These are phyloP conservation scores for Cladorrhinum sp. DNA, from an alignment of 2,329 filamentous ascomycete genomes.

Conservation along the genomic window DNA sequence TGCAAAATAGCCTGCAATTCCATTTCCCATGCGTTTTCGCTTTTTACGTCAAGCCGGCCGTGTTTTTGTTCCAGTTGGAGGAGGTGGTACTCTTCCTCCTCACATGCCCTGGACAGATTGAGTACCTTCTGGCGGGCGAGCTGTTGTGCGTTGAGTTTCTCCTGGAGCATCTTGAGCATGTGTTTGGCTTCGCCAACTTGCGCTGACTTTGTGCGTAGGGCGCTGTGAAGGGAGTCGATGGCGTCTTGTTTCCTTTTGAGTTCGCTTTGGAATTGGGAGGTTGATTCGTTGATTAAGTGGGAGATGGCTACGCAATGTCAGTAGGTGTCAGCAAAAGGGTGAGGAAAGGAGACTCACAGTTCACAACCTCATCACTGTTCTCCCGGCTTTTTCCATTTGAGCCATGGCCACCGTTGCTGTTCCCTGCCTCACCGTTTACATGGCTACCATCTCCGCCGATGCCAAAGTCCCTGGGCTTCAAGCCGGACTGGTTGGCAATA, in stretches of 20 bases:
- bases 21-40: slow-evolving; percentile 51
- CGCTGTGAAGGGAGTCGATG: slow-evolving; percentile 77
- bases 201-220: slow-evolving; percentile 75
- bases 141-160: slow-evolving; percentile 61
- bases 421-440: slow-evolving; percentile 39
- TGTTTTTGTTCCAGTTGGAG: slow-evolving; percentile 45
- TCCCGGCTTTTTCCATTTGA: slow-evolving; percentile 60
- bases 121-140: slow-evolving; percentile 67
- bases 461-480: slow-evolving; percentile 90
- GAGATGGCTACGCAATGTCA: slow-evolving; percentile 63
- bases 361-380: slow-evolving; percentile 75
- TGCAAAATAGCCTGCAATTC: slow-evolving; percentile 49
- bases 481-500: slow-evolving; percentile 84
- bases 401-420: slow-evolving; percentile 45
- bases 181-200: slow-evolving; percentile 75
- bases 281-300: slow-evolving; percentile 74
- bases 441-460: slow-evolving; percentile 59
- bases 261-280: slow-evolving; percentile 74
- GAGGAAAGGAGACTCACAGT: slow-evolving; percentile 55
- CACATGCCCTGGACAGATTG: slow-evolving; percentile 72
- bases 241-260: slow-evolving; percentile 79
- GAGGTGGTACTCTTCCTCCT: slow-evolving; percentile 62
- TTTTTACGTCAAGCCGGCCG: slow-evolving; percentile 44
- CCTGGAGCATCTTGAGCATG: slow-evolving; percentile 67
- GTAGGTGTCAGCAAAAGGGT: slow-evolving; percentile 11